phyloP scores from a whole-genome alignment of 129 eudicot genomes.

The Flaveria sonorensis region DNA sequence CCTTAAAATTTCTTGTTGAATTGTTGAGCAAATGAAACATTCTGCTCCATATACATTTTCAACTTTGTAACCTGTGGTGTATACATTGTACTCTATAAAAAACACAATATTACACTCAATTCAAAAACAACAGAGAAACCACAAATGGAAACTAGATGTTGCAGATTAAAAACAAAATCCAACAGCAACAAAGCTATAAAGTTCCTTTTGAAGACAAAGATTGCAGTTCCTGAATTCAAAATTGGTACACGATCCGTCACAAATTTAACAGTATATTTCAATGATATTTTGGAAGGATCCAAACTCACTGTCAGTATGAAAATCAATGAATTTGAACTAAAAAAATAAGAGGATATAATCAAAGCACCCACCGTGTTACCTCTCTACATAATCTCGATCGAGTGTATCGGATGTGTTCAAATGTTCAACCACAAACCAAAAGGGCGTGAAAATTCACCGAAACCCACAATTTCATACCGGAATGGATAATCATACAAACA shows the following conservation, averaged over 20 bases:
- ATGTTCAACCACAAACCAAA: constrained; percentile 1
- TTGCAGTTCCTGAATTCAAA: not conserved
- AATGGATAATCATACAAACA: constrained; percentile 10
- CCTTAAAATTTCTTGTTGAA: not conserved
- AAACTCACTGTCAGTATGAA: not conserved
- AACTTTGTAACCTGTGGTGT: not conserved
- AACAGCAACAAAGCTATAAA: not conserved
- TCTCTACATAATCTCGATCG: not conserved
- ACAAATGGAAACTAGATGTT: constrained; percentile 11
- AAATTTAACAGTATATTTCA: constrained; percentile 1
- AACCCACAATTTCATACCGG: constrained; percentile 13
- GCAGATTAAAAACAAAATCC: constrained; percentile 19
- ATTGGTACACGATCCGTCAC: constrained; percentile 17
- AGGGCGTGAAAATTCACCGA: constrained; percentile 14
- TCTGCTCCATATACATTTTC: not conserved
- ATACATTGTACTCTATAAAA: not conserved
- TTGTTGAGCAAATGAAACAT: not conserved
- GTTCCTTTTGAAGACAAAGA: constrained; percentile 3
- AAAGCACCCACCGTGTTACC: not conserved
- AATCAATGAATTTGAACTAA: not conserved
- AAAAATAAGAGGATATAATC: constrained; percentile 7
- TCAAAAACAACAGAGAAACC: not conserved
- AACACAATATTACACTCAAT: not conserved
- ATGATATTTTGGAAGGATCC: constrained; percentile 14
- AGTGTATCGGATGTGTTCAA: not conserved